A percentile compares a stretch with the other conserved stretches of the same genome.
Conservation (phyloP, 1,284 basidiomycete genomes). For the Termitomyces sp. region DNA sequence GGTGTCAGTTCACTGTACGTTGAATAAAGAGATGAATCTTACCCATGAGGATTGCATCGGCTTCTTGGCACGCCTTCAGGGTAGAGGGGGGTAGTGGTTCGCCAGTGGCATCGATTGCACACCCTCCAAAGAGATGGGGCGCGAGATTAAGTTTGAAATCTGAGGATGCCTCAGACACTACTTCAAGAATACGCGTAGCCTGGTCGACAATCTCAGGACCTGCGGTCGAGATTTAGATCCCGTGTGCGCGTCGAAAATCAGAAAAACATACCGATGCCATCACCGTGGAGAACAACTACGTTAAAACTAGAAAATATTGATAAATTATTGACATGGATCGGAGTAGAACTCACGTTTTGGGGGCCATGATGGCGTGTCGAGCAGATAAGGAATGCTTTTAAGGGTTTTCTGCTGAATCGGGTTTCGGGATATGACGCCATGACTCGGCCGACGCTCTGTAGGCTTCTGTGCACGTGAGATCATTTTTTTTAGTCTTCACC, state of each 20-base stretch:
- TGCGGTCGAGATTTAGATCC: constrained; percentile 28
- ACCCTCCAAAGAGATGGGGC: constrained; percentile 84
- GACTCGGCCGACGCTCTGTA: constrained; percentile 17
- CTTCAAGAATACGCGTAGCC: constrained; percentile 82
- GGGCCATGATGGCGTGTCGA: constrained; percentile 24
- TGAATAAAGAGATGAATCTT: not conserved
- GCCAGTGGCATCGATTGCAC: constrained; percentile 85
- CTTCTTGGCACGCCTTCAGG: constrained; percentile 79
- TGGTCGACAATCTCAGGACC: constrained; percentile 93
- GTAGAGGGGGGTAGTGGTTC: constrained; percentile 85
- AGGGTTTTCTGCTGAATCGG: constrained; percentile 16
- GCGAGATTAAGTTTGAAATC: constrained; percentile 75
- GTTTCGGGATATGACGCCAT: constrained; percentile 13
- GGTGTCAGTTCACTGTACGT: not conserved
- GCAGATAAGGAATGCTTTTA: constrained; percentile 11
- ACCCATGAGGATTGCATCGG: constrained; percentile 94
- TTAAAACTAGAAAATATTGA: constrained; percentile 55
- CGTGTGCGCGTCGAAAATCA: not conserved
- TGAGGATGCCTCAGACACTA: constrained; percentile 58
- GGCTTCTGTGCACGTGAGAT: constrained; percentile 14
- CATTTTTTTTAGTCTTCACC: constrained; percentile 11
- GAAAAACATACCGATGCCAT: constrained; percentile 79
- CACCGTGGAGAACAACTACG: constrained; percentile 87
- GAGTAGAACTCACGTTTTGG: constrained; percentile 29
- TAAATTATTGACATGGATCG: not conserved